Evolutionary conservation across 257 asterid genomes (phyloP).

Genomic region (Solanum chiquidenum): DNA sequence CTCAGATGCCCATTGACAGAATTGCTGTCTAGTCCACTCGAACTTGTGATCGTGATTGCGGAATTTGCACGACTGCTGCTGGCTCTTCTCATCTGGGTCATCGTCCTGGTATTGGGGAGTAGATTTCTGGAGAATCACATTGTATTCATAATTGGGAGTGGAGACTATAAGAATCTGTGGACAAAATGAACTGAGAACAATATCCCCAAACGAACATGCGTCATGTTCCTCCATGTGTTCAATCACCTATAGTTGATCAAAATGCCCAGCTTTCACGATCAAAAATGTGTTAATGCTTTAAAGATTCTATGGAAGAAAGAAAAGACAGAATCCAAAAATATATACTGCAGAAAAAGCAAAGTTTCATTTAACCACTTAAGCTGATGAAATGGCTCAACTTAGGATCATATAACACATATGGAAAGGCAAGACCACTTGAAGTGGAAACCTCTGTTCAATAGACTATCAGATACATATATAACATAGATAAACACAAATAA

Average conservation of each 20-base stretch:
- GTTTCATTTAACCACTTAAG: background rate
- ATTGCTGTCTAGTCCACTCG: constrained; percentile 89
- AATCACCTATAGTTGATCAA: constrained; percentile 48
- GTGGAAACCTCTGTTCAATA: background rate
- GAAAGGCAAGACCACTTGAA: background rate
- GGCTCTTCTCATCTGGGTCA: constrained; percentile 55
- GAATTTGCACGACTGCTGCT: constrained; percentile 44
- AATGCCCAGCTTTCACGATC: background rate
- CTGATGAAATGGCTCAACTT: background rate
- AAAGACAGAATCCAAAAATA: background rate
- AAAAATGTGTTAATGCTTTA: background rate
- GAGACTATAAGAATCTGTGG: constrained; percentile 78
- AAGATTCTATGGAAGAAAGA: background rate
- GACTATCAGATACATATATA: background rate
- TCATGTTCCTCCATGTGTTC: constrained; percentile 95
- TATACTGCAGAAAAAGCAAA: background rate
- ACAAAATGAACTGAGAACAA: constrained; percentile 52
- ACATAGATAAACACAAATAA: background rate
- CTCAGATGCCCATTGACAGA: constrained; percentile 62
- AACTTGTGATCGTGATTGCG: constrained; percentile 94
- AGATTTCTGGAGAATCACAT: constrained; percentile 67
- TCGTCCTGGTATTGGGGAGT: constrained; percentile 48
- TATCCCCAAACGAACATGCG: constrained; percentile 66
- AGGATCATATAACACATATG: background rate
- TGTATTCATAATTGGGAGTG: constrained; percentile 94